Conservation (phyloP, 1,284 basidiomycete species). For the Ganoderma leucocontextum region DNA sequence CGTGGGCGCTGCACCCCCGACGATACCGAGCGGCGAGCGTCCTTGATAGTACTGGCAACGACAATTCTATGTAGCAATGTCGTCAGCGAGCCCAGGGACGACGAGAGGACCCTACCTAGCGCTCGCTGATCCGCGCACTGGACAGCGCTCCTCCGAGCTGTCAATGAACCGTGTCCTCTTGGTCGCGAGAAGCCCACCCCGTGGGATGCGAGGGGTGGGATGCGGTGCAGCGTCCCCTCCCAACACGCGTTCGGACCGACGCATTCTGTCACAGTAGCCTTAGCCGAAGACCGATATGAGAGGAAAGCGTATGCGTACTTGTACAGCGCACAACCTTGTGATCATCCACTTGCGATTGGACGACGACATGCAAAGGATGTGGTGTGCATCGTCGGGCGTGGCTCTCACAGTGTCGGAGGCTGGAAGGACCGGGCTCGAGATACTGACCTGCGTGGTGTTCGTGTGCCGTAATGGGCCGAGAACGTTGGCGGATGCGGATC, state of each 20-base stretch:
- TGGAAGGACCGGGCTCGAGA: not conserved
- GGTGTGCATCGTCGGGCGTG: not conserved
- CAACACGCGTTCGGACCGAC: not conserved
- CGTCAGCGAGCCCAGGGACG: not conserved
- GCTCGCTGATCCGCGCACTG: not conserved
- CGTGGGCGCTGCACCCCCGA: constrained; percentile 1
- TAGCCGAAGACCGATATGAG: not conserved
- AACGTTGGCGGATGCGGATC: not conserved
- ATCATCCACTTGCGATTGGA: not conserved
- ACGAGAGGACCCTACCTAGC: not conserved
- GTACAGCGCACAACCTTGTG: not conserved
- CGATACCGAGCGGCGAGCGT: not conserved
- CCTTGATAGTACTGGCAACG: not conserved
- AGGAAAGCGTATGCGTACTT: not conserved
- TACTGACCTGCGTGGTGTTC: not conserved
- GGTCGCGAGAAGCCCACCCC: not conserved
- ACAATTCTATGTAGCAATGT: not conserved
- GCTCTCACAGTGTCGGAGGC: not conserved
- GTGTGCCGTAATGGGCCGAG: not conserved
- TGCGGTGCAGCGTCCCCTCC: not conserved
- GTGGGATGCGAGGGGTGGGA: not conserved
- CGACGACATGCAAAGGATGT: not conserved
- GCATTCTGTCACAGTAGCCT: not conserved
- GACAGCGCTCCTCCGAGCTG: constrained; percentile 1
- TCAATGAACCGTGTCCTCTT: not conserved